Evolutionary conservation across 345 rosid species (phyloP).

Genomic region (Melaleuca quinquenervia): DNA sequence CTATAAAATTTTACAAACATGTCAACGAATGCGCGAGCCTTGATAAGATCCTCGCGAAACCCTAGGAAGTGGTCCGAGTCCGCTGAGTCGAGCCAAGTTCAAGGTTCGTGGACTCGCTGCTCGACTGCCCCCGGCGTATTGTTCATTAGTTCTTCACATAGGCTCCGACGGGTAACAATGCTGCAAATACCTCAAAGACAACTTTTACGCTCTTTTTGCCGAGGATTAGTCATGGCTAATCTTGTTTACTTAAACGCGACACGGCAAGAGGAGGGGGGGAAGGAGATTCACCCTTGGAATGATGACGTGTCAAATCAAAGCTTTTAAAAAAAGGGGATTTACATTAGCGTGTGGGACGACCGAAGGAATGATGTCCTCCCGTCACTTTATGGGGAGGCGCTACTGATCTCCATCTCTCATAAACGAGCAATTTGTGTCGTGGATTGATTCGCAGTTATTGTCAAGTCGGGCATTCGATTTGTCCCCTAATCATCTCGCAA

Average conservation of each 20-base stretch:
- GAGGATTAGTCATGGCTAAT: not conserved
- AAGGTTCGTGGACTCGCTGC: not conserved
- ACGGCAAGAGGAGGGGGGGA: not conserved
- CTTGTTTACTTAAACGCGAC: not conserved
- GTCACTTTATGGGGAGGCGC: not conserved
- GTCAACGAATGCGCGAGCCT: too few relatives aligned
- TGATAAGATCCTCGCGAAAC: too few relatives aligned
- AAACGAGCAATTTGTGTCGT: not conserved
- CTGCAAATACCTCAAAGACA: not conserved
- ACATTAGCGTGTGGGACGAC: not conserved
- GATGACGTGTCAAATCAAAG: not conserved
- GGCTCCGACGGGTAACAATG: not conserved
- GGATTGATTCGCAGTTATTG: not conserved
- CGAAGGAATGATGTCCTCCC: not conserved
- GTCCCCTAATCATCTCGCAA: constrained; percentile 1
- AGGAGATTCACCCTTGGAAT: not conserved
- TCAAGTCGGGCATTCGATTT: not conserved
- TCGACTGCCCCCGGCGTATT: not conserved
- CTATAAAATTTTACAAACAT: too few relatives aligned
- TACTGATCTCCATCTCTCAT: too few relatives aligned
- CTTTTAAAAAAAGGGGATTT: not conserved
- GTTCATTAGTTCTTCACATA: not conserved
- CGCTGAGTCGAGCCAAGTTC: not conserved
- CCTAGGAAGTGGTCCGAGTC: not conserved
- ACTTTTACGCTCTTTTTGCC: too few relatives aligned